Conservation (phyloP, 805 yeast species). For the Kodamaea restingae region DNA sequence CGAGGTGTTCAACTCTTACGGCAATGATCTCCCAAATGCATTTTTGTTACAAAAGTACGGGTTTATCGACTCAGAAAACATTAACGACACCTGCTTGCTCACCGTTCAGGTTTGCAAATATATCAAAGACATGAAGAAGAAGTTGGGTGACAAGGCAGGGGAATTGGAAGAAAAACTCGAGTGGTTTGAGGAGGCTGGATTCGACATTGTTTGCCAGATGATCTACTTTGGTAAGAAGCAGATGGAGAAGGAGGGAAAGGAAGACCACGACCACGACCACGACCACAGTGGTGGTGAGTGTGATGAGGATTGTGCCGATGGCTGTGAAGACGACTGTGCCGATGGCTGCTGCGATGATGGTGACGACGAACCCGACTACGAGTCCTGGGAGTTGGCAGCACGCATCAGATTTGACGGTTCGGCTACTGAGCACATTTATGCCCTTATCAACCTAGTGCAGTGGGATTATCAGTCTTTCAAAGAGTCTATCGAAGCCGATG, state of each 20-base stretch:
- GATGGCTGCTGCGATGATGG: constrained; percentile 13
- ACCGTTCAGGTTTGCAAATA: constrained; percentile 45
- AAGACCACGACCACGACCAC: constrained; percentile 3
- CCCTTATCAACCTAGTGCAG: constrained; percentile 26
- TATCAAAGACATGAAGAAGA: constrained; percentile 20
- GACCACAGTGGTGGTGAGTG: constrained; percentile 7
- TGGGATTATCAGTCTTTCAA: constrained; percentile 27
- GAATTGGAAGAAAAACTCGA: constrained; percentile 36
- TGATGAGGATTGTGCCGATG: constrained; percentile 17
- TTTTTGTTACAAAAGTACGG: constrained; percentile 74
- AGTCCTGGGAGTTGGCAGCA: constrained; percentile 45
- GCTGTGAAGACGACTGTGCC: constrained; percentile 14
- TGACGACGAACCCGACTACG: constrained; percentile 19
- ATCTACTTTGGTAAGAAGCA: constrained; percentile 5
- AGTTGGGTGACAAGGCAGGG: constrained; percentile 21
- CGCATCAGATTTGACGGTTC: constrained; percentile 39
- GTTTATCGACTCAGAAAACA: constrained; percentile 50
- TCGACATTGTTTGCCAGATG: constrained; percentile 31
- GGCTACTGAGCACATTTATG: constrained; percentile 43
- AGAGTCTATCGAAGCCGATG: constrained; percentile 16
- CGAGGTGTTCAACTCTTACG: constrained; percentile 83
- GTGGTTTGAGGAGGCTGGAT: constrained; percentile 51
- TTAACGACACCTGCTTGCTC: constrained; percentile 54
- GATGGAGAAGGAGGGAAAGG: constrained; percentile 4
- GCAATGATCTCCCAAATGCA: constrained; percentile 60